Evolutionary conservation across 169 alveolate species (phyloP).

Genomic region (Plasmodium vivax): DNA sequence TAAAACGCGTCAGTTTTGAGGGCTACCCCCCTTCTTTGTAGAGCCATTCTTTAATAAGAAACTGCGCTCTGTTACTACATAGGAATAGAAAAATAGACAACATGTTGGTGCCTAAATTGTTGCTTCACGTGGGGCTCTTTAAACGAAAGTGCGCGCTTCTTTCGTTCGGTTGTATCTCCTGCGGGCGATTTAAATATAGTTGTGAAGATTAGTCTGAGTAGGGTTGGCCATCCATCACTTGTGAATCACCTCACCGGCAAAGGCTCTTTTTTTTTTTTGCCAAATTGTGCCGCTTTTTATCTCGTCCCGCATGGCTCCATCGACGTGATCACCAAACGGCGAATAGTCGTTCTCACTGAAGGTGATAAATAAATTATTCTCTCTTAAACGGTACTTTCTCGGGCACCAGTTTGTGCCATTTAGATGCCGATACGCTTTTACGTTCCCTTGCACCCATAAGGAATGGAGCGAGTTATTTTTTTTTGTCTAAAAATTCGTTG

Average conservation of each 20-base stretch:
- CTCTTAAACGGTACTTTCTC: background rate
- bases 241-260: background rate
- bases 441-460: background rate
- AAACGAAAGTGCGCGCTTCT: background rate
- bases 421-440: background rate
- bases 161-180: background rate
- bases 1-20: background rate
- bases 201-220: background rate
- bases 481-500: background rate
- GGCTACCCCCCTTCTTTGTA: background rate
- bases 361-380: conserved; percentile 4
- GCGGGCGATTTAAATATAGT: background rate
- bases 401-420: background rate
- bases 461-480: background rate
- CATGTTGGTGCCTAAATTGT: background rate
- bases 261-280: background rate
- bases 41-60: background rate
- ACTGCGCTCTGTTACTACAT: background rate
- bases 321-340: background rate
- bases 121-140: background rate
- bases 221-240: background rate
- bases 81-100: background rate
- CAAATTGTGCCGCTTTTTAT: background rate
- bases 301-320: background rate
- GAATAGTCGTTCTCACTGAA: conserved; percentile 17